These are phyloP conservation scores for Astragalus membranaceus DNA, from an alignment of 306 rosid species.

Conservation along the genomic window DNA sequence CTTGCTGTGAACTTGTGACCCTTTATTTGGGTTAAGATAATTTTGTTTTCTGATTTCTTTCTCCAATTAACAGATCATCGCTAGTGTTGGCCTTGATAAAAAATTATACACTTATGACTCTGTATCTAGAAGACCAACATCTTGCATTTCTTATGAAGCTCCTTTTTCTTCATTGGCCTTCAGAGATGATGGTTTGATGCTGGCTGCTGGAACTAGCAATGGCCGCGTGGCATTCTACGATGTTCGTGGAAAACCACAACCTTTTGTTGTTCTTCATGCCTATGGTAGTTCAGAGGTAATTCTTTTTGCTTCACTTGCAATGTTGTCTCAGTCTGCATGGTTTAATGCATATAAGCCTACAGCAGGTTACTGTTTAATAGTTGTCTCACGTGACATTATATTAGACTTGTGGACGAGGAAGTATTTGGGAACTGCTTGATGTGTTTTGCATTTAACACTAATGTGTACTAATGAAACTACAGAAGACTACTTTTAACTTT, in stretches of 20 bases:
- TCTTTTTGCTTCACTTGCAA: not conserved
- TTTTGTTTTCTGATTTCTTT: constrained; percentile 27
- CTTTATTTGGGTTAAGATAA: constrained; percentile 18
- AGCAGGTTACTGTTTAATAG: not conserved
- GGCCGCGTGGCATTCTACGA: constrained; percentile 94
- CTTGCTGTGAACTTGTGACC: constrained; percentile 7
- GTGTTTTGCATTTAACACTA: not conserved
- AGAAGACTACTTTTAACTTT: constrained; percentile 4
- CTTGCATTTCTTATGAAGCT: constrained; percentile 78
- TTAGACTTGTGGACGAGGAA: not conserved
- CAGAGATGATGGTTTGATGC: constrained; percentile 91
- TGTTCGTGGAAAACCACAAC: constrained; percentile 95
- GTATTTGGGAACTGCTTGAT: not conserved
- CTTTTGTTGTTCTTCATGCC: constrained; percentile 84
- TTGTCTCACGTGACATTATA: not conserved
- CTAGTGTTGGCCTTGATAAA: constrained; percentile 95
- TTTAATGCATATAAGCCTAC: not conserved
- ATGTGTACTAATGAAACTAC: not conserved
- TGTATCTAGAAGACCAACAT: constrained; percentile 75
- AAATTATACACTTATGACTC: constrained; percentile 88
- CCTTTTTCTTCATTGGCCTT: constrained; percentile 93
- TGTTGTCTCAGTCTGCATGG: not conserved
- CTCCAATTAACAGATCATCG: constrained; percentile 63
- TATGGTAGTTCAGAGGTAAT: constrained; percentile 53
- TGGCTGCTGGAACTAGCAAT: constrained; percentile 96